Percentiles rank a stretch among this genome's conserved stretches.
Evolutionary conservation across 148 eudicot species (phyloP).

Genomic region (Cornus controversa): DNA sequence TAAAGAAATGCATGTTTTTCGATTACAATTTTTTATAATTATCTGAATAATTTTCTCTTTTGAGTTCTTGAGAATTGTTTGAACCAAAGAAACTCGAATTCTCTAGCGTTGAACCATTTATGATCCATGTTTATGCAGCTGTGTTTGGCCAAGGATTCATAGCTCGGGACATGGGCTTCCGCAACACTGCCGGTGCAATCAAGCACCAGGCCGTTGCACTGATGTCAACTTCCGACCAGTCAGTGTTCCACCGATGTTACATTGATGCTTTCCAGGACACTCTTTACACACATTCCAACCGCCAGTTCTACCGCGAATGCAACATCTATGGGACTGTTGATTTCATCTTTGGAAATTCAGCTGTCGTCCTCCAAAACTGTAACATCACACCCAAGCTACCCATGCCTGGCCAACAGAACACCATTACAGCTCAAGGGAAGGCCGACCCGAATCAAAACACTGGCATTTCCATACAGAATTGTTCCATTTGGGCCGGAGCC

Average conservation of each 20-base stretch:
- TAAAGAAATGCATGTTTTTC: too few species aligned
- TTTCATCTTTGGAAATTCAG: slow-evolving; percentile 41
- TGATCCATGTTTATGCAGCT: slow-evolving; percentile 29
- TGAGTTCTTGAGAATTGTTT: too few species aligned
- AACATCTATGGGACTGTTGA: slow-evolving; percentile 38
- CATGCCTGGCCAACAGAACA: slow-evolving; percentile 33
- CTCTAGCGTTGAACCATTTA: too few species aligned
- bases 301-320: slow-evolving; percentile 46
- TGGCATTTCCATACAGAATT: slow-evolving; percentile 36
- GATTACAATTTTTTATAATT: too few species aligned
- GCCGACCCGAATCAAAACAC: slow-evolving; percentile 44
- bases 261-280: slow-evolving; percentile 43
- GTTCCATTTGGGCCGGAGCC: slow-evolving; percentile 21
- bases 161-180: slow-evolving; percentile 37
- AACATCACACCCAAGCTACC: slow-evolving; percentile 26
- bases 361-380: slow-evolving; percentile 35
- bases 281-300: slow-evolving; percentile 39
- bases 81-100: too few species aligned
- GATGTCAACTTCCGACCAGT: slow-evolving; percentile 27
- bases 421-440: slow-evolving; percentile 39
- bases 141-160: slow-evolving; percentile 37
- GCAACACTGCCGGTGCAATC: slow-evolving; percentile 35
- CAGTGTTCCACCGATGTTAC: slow-evolving; percentile 32
- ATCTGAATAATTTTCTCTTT: too few species aligned
- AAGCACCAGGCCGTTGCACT: slow-evolving; percentile 50